Base-by-base conservation (phyloP, 2,329 filamentous ascomycete genomes). In the Lasiodiplodia sp. region DNA sequence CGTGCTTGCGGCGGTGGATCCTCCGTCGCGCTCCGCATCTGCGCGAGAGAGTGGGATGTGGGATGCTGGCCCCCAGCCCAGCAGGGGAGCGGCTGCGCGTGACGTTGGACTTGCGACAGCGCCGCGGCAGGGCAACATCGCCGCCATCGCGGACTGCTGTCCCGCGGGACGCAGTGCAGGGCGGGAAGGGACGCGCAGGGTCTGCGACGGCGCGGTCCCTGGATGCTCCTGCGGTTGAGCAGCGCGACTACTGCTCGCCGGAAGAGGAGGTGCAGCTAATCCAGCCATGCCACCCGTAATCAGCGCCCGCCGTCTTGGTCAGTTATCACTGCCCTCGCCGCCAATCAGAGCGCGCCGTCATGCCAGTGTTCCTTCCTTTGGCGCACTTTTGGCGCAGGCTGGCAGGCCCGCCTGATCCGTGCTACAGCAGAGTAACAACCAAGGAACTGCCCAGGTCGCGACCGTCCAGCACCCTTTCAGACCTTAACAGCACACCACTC, bases 351-450 rank as follows among this genome's bases (percentile, higher is more conserved):
- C 31, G 25, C 47, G 60, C 60, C n/a, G 25, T 64, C 60, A 12
- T 38, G 60, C 28, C 44, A 49, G 60, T 64, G 60, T 37, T 37
- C 51, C 60, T 64, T 64, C 31, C 60, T 64, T 38, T 64, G 60
- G 60, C 44, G 44, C 44, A 47, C 44, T n/a, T 47, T 47, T 47
- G 44, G 44, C 60, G 60, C 60, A 64, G 23, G 28, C 31, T 64
- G 60, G 60, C n/a, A 64, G 60, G 60, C 60, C 60, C 60, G 60
- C 60, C 60, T 64, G 60, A 64, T 64, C 60, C 60, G 60, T 64
- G 60, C 60, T 64, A 64, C 60, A 64, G 44, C 38, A 58, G n/a
- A 64, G 60, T 37, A 52, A 64, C 60, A 64, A 64, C 60, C 60
- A 64, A 52, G 60, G 60, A 37, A 64, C 47, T 28, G 40, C 58